Conservation (phyloP, 768 basidiomycete genomes). For the Phanerodontia chrysosporium region DNA sequence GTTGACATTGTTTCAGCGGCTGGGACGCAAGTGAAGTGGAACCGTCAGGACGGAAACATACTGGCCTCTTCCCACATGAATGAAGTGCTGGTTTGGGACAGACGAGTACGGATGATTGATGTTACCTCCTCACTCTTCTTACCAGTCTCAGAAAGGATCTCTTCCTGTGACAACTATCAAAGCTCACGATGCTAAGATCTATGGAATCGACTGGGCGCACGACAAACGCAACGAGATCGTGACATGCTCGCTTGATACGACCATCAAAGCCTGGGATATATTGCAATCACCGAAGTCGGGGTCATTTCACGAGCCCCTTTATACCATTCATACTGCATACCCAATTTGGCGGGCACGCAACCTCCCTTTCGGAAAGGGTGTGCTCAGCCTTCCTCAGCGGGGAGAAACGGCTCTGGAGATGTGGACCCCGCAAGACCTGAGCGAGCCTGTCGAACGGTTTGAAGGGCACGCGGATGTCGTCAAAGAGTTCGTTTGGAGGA, state of each 20-base stretch:
- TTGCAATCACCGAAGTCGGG: constrained; percentile 21
- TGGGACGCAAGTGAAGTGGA: constrained; percentile 98
- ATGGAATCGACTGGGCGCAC: constrained; percentile 96
- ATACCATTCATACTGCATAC: constrained; percentile 65
- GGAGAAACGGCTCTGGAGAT: constrained; percentile 82
- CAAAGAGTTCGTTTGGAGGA: constrained; percentile 97
- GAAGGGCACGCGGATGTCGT: constrained; percentile 92
- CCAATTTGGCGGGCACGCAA: constrained; percentile 94
- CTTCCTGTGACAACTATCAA: constrained; percentile 69
- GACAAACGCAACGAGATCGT: constrained; percentile 70
- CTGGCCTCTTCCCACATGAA: constrained; percentile 88
- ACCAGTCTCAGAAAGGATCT: constrained; percentile 69
- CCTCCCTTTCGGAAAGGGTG: constrained; percentile 86
- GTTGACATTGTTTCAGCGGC: constrained; percentile 42
- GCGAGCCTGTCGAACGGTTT: constrained; percentile 64
- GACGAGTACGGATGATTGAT: constrained; percentile 53
- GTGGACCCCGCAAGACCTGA: constrained; percentile 50
- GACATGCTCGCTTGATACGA: constrained; percentile 92
- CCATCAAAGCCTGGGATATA: constrained; percentile 84
- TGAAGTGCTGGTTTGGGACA: constrained; percentile 91
- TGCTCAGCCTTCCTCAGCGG: constrained; percentile 85
- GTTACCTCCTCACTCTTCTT: neutral
- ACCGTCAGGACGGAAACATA: constrained; percentile 78
- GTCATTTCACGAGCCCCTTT: constrained; percentile 3
- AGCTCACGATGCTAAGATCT: constrained; percentile 90